Percentiles rank a stretch among this genome's conserved stretches.
These are phyloP conservation scores for Geranomyces michiganensis DNA, from an alignment of 192 early-diverging fungal species.

Conservation along the genomic window DNA sequence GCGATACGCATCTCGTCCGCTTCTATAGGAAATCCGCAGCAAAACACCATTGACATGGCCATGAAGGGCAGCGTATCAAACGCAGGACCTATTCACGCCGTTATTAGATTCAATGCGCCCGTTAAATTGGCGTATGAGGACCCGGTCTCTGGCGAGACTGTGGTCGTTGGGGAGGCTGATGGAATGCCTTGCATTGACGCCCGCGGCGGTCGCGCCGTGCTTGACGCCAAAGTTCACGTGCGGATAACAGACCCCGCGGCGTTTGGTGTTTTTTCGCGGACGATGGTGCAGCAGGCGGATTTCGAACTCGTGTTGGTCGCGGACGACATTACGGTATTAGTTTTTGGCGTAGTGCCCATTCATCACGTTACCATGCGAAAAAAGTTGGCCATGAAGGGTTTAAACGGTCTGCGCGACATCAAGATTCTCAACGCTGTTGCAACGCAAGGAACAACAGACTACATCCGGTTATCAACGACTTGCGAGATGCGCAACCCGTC, in stretches of 20 bases:
- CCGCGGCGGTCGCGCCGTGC: conserved; percentile 1
- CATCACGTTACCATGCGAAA: conserved; percentile 17
- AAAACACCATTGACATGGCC: neutral
- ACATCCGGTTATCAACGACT: conserved; percentile 18
- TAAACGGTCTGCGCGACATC: conserved; percentile 22
- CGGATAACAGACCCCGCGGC: conserved; percentile 22
- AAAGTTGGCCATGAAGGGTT: conserved; percentile 10
- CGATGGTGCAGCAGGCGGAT: conserved; percentile 16
- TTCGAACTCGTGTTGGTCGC: conserved; percentile 25
- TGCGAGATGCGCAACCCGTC: conserved; percentile 31
- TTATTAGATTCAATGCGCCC: conserved; percentile 21
- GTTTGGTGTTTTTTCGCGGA: conserved; percentile 23
- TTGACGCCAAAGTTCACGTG: conserved; percentile 21
- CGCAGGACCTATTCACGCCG: conserved; percentile 15
- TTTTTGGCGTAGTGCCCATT: conserved; percentile 19
- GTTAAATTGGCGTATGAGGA: conserved; percentile 24
- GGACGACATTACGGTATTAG: conserved; percentile 10
- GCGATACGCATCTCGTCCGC: conserved; percentile 3
- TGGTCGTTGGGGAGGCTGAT: conserved; percentile 17
- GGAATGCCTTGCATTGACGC: conserved; percentile 23
- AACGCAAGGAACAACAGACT: conserved; percentile 3
- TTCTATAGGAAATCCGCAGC: conserved; percentile 4
- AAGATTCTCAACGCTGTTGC: conserved; percentile 15
- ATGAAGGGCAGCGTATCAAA: conserved; percentile 14
- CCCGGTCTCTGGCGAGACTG: neutral